Base-by-base conservation (phyloP, 2,329 filamentous ascomycete genomes). In the Ophiostoma himal-ulmi region DNA sequence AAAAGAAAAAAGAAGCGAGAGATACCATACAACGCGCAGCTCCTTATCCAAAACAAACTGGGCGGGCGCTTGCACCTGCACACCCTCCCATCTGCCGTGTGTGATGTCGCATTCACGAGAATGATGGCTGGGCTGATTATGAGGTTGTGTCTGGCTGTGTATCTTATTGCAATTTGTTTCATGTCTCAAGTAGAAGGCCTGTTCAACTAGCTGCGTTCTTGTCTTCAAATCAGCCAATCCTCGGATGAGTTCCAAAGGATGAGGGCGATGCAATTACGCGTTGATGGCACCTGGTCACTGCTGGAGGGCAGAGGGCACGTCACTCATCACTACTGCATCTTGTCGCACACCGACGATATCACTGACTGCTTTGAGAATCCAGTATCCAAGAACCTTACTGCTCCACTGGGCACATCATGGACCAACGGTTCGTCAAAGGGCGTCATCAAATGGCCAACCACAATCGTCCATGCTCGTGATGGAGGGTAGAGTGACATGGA, bases 401-500 rank as follows among this genome's bases (percentile, higher is more conserved):
- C 17, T 48, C 17, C 17, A n/a, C 44, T 48, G 20, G 44, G 52
- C 52, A 57, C 8, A 44, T n/a, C n/a, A 57, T 36, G 26, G 26
- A 34, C 57, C 57, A 62, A 62, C 57, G 57, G 57, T 62, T 62
- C 26, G 34, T 17, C 57, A 26, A 62, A 26, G 34, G 54, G 26
- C 26, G 13, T 34, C 26, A 36, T 14, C 7, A 11, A 62, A 62
- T 22, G 10, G 26, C 57, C 57, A 62, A 34, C 57, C 26, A 34
- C 22, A 13, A 14, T 57, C 52, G 22, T n/a, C 52, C 48, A 26
- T 57, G 52, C 1, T 11, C 52, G 10, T 57, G 52, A 57, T 57
- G 52, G 52, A 57, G 52, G 52, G 52, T 57, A 57, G 52, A 57
- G 52, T 57, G 52, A 57, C 52, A 57, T 48, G 44, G n/a, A 20